Evolutionary conservation across 208 protist genomes (phyloP).

Genomic region (Hexamita inflata): DNA sequence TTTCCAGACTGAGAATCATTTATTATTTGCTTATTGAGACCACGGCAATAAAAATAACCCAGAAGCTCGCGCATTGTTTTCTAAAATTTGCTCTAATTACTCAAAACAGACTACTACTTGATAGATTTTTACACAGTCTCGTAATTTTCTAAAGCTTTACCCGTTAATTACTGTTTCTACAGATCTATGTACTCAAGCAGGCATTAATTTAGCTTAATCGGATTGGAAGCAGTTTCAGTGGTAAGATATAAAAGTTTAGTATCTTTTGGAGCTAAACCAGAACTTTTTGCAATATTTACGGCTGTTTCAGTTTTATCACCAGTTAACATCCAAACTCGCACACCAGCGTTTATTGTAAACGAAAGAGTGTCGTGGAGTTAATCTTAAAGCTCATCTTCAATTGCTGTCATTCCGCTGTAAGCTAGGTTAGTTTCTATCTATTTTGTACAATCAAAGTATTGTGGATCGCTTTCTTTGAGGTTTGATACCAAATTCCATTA

Average conservation of each 20-base stretch:
- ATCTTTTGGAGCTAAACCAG: not conserved
- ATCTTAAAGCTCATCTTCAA: conserved; percentile 90
- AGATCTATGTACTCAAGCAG: not conserved
- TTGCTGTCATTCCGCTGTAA: conserved; percentile 67
- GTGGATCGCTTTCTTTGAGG: not conserved
- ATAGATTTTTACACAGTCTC: not conserved
- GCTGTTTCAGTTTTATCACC: conserved; percentile 90
- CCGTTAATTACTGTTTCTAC: not conserved
- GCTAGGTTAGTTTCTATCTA: not conserved
- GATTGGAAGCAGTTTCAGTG: not conserved
- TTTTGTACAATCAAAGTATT: not conserved
- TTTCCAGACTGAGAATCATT: not conserved
- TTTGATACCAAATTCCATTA: not conserved
- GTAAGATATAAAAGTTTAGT: conserved; percentile 3
- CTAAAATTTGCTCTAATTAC: no score
- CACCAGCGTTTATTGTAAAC: conserved; percentile 74
- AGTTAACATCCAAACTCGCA: conserved; percentile 94
- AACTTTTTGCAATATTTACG: conserved; percentile 7
- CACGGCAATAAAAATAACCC: no score
- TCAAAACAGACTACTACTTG: not conserved
- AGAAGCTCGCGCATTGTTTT: no score
- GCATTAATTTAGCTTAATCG: not conserved
- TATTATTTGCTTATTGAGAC: no score
- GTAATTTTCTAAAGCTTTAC: not conserved
- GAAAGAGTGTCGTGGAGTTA: conserved; percentile 71